Base-by-base conservation (phyloP, 306 rosid species). In the Fragaria ananassa region DNA sequence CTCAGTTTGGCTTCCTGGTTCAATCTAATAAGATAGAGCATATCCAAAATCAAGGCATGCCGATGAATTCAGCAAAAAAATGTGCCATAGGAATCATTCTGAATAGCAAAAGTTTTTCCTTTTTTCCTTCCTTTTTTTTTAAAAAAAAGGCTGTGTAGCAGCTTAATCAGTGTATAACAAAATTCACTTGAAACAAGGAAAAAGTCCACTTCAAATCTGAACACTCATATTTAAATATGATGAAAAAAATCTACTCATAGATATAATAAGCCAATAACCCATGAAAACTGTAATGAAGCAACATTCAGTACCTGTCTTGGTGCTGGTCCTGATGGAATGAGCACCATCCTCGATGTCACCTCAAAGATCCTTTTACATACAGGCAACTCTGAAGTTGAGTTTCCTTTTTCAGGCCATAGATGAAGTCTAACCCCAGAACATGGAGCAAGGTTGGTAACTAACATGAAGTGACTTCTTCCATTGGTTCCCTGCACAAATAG, bases 1-100 rank as follows among this genome's bases (percentile, higher is more conserved):
- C 89, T 92, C 99, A 11, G 96, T 96, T 85, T 96, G 97, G 88
- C 99, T 91, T 61, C 97, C 99, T 72, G 97, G 98, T 88, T 92
- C 99, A 88, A 89, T 89, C 97, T 96, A 78, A 46, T 39, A 78
- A 82, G 72, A 75, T 45, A 70, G 65, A 57, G 78, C 78, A 78
- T 25, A 77, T 71, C 80, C 50, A 78, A 81, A 50, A 79, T 77
- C 57, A 78, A 62, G 77, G 78, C 49, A 74, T 37, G 47, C 56
- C 9, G 70, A 79, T 79, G 75, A 78, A 58, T 77, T 53, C 73
- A 69, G 67, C 42, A 78, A 73, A 78, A 13, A 72, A 71, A 67
- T 51, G 61, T 75, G 37, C 67, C 71, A 74, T 44, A 61, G 72
- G 70, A 70, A 39, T 70, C 69, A 46, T 29, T 79, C 65, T 45